Percentiles rank a stretch among this genome's conserved stretches.
Conservation (phyloP, 768 basidiomycete species). For the Hericium alpestre region DNA sequence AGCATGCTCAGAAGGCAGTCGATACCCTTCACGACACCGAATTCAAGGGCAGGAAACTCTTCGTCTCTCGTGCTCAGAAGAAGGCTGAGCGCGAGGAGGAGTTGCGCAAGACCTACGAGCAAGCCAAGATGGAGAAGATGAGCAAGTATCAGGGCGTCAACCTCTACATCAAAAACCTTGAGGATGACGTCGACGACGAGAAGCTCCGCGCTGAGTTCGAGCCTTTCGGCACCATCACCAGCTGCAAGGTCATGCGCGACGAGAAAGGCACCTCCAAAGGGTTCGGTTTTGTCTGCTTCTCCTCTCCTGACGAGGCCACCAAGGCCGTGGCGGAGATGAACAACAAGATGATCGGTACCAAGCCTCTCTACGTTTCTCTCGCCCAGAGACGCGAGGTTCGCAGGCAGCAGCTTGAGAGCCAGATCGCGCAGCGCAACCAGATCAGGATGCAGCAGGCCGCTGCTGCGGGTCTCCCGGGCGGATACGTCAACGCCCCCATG, state of each 20-base stretch:
- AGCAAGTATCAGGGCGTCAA: constrained; percentile 99
- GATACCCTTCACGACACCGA: constrained; percentile 84
- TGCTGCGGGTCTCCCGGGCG: constrained; percentile 73
- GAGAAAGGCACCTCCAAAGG: constrained; percentile 90
- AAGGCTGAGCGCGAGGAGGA: constrained; percentile 98
- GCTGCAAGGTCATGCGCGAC: constrained; percentile 98
- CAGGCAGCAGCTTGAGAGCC: constrained; percentile 95
- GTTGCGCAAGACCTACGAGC: constrained; percentile 85
- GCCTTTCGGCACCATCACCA: constrained; percentile 93
- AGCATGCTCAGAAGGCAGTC: constrained; percentile 84
- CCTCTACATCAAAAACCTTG: constrained; percentile 98
- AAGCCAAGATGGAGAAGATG: constrained; percentile 92
- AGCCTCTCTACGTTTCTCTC: constrained; percentile 96
- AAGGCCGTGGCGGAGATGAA: constrained; percentile 99
- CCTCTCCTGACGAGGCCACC: constrained; percentile 95
- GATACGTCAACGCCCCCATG: constrained; percentile 78
- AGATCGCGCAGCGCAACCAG: constrained; percentile 96
- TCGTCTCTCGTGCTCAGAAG: constrained; percentile 95
- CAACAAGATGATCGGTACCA: constrained; percentile 98
- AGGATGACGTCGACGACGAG: constrained; percentile 96
- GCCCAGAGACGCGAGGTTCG: constrained; percentile 98
- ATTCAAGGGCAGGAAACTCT: constrained; percentile 78
- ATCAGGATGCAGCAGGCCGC: constrained; percentile 94
- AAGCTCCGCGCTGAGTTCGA: constrained; percentile 95
- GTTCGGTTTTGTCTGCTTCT: constrained; percentile 99